Evolutionary conservation across 352 stramenopile genomes (phyloP).

Genomic region (Plasmopara halstedii): DNA sequence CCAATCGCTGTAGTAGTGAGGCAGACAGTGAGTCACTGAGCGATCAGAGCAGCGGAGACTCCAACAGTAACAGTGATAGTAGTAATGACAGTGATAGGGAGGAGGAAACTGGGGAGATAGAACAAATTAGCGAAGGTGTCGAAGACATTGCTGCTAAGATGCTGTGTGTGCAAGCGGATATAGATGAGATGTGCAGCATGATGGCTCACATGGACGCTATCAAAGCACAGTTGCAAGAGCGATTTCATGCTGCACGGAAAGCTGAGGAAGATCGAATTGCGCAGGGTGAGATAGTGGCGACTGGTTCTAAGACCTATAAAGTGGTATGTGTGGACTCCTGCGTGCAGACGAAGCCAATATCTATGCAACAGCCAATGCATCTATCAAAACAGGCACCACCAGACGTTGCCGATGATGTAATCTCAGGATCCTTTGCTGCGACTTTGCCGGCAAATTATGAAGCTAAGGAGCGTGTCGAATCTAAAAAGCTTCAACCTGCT

Average conservation of each 20-base stretch:
- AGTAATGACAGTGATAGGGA: slow-evolving; percentile 12
- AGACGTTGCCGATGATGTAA: not conserved
- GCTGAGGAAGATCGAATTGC: slow-evolving; percentile 4
- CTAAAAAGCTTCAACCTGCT: slow-evolving; percentile 12
- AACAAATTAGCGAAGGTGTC: slow-evolving; percentile 8
- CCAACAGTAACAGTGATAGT: slow-evolving; percentile 3
- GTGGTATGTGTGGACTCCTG: slow-evolving; percentile 4
- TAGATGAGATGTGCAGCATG: slow-evolving; percentile 43
- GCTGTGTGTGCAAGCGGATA: slow-evolving; percentile 25
- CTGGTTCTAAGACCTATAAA: slow-evolving; percentile 2
- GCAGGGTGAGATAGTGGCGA: slow-evolving; percentile 9
- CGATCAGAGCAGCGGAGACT: not conserved
- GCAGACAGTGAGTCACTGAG: not conserved
- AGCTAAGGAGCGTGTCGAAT: not conserved
- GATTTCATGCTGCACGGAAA: slow-evolving; percentile 23
- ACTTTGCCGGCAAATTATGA: slow-evolving; percentile 4
- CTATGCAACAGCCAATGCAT: slow-evolving; percentile 9
- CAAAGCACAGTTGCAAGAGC: slow-evolving; percentile 43
- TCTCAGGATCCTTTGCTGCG: not conserved
- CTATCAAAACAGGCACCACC: slow-evolving; percentile 1
- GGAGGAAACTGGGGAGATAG: slow-evolving; percentile 10
- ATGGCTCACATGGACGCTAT: slow-evolving; percentile 55
- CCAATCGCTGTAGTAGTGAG: slow-evolving; percentile 3
- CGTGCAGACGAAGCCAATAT: slow-evolving; percentile 9
- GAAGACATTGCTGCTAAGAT: slow-evolving; percentile 20